phyloP scores from a whole-genome alignment of 2,329 filamentous ascomycete species.

The Verticillium albo-atrum region DNA sequence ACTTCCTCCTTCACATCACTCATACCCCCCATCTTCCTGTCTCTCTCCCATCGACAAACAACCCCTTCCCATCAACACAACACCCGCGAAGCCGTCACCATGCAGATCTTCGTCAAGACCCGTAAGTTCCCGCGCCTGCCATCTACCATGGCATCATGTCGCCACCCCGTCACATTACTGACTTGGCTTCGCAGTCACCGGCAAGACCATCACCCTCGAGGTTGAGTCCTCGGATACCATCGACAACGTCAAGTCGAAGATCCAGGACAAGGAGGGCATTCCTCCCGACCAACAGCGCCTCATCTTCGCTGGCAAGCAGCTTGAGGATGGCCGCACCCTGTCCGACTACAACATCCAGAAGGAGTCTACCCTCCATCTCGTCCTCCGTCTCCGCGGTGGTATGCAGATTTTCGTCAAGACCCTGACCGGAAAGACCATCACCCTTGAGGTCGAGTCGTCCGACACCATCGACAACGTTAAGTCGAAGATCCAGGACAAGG shows the following conservation, averaged over 20 bases:
- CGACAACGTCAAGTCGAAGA: slow-evolving; percentile 86
- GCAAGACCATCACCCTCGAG: slow-evolving; percentile 82
- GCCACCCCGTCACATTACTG: slow-evolving; percentile 29
- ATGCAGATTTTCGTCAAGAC: slow-evolving; percentile 78
- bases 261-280: slow-evolving; percentile 88
- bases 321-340: slow-evolving; percentile 47
- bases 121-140: slow-evolving; percentile 51
- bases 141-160: background rate
- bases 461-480: slow-evolving; percentile 97
- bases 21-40: background rate
- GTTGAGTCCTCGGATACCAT: slow-evolving; percentile 76
- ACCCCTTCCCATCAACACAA: background rate
- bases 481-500: slow-evolving; percentile 96
- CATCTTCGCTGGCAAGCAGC: slow-evolving; percentile 64
- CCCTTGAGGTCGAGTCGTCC: slow-evolving; percentile 80
- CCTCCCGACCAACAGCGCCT: slow-evolving; percentile 80
- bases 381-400: slow-evolving; percentile 65
- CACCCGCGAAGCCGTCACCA: slow-evolving; percentile 40
- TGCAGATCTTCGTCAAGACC: slow-evolving; percentile 99
- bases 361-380: slow-evolving; percentile 68
- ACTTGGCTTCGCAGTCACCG: slow-evolving; percentile 55
- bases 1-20: slow-evolving; percentile 6
- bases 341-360: slow-evolving; percentile 56
- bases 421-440: slow-evolving; percentile 91
- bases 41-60: slow-evolving; percentile 6